Evolutionary conservation across 805 yeast genomes (phyloP), one percentile per base, ranked within the genome.

Genomic region (Yamadazyma sp.): DNA sequence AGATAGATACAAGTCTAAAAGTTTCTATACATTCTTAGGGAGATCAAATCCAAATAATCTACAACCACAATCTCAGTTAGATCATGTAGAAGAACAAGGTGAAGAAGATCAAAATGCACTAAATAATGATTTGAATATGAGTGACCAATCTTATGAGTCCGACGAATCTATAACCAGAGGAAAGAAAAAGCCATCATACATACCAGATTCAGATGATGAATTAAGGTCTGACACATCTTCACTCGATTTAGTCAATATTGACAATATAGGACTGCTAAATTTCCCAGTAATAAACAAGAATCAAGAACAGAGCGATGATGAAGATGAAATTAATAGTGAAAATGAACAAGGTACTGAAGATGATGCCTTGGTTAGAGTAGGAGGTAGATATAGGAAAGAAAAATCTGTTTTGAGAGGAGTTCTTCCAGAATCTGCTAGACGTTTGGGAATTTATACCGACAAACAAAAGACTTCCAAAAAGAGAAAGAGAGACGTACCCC

Each of bases 371-470:
- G 49, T 54, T 2, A 36, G 56, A 32, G 58, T 56, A 8, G 62
- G 61, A 3, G 61, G 61, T 2, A 39, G 49, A 18, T 27, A 30
- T 11, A 18, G 51, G 18, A 61, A 51, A 36, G 60, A 60, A 28
- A 60, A 51, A 29, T 53, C 50, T 25, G 53, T 62, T 8, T 44
- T 65, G 5, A 40, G 53, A 20, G 72, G 72, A 0, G 62, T 58
- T 1, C 45, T 65, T 10, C 72, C 72, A 0, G 70, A 64, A 34
- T 65, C 70, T 3, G 63, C 68, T 4, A 64, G 58, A 37, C 39
- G 67, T 15, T 44, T 62, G 7, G 49, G 45, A 5, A 42, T 55
- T 10, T 62, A 50, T 30, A 51, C 51, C 27, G 36, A 27, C 24
- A 23, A 38, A 16, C 26, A 9, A 34, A 21, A 10, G 14, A n/a